Evolutionary conservation across 2,329 filamentous ascomycete species (phyloP), one percentile per base, ranked within the genome.

Genomic region (Xenosphaeropsis pyriputrescens): DNA sequence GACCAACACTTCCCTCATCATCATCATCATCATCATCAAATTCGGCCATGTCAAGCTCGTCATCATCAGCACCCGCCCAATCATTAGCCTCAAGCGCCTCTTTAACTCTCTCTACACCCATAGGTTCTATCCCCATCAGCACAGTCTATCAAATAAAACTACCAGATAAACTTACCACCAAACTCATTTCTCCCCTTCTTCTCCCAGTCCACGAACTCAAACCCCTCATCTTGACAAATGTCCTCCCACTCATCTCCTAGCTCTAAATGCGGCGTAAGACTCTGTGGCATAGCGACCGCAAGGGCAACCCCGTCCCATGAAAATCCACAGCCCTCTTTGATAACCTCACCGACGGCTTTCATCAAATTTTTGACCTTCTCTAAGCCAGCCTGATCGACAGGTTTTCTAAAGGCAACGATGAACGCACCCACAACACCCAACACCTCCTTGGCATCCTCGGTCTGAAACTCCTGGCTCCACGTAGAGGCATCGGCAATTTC

Each of bases 1-100:
- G 55, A 16, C 47, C 53, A 34, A 47, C 30, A 32, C 43, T 47
- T 13, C 45, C 49, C 17, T 46, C 50, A 14, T 52, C 49, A 8
- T 45, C 45, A 7, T 45, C 47, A 9, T 50, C 50, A 41, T 61
- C 56, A 33, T 60, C 45, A 13, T 58, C 54, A 22, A 58, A 54
- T 16, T 58, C 55, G 12, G 22, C 22, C 22, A 26, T 26, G 12
- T 26, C 22, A 26, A 26, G 4, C 1, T 57, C 52, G 30, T 58
- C 55, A 42, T 38, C 47, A 13, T 56, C 48, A 7, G 45, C 51
- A 13, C 45, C 52, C 2, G 60, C 63, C 77, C 77, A 82, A 53
- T 79, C 75, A 50, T 79, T 81, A 13, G 74, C 62, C 49, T 80
- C 67, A 12, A 82, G 55, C 0, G 75, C 76, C 49, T 81, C 75